Conservation (phyloP, 345 rosid species). For the Theobroma cacao region DNA sequence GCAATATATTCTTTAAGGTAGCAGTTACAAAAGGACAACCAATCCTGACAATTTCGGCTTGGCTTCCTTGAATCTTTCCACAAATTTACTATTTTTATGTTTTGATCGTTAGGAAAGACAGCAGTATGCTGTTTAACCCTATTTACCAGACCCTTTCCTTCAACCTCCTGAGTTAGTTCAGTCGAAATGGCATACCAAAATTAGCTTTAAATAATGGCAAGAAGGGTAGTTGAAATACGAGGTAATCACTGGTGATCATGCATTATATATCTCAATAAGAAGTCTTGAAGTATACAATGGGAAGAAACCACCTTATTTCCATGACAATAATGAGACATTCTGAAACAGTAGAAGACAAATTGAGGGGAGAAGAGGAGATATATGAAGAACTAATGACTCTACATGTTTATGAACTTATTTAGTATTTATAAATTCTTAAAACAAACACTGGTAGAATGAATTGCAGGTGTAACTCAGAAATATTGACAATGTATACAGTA, state of each 20-base stretch:
- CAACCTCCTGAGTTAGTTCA: no score
- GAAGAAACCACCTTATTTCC: neutral
- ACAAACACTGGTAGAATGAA: neutral
- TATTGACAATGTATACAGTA: constrained; percentile 8
- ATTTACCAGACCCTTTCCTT: neutral
- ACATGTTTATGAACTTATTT: neutral
- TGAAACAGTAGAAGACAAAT: neutral
- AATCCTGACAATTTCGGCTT: neutral
- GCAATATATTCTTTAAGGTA: no score
- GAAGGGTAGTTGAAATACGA: neutral
- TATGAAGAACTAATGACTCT: neutral
- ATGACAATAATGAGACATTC: neutral
- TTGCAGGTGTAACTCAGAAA: neutral
- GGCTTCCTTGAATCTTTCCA: neutral
- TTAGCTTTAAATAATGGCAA: neutral
- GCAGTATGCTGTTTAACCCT: neutral
- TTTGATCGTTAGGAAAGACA: neutral
- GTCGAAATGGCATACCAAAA: neutral
- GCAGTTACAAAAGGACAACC: no score
- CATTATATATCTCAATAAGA: neutral
- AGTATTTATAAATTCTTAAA: neutral
- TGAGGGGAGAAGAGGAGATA: neutral
- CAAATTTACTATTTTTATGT: neutral
- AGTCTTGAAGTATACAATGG: neutral
- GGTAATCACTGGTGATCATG: neutral